Evolutionary conservation across 208 protist genomes (phyloP).

Genomic region (Crithidia expoeki): DNA sequence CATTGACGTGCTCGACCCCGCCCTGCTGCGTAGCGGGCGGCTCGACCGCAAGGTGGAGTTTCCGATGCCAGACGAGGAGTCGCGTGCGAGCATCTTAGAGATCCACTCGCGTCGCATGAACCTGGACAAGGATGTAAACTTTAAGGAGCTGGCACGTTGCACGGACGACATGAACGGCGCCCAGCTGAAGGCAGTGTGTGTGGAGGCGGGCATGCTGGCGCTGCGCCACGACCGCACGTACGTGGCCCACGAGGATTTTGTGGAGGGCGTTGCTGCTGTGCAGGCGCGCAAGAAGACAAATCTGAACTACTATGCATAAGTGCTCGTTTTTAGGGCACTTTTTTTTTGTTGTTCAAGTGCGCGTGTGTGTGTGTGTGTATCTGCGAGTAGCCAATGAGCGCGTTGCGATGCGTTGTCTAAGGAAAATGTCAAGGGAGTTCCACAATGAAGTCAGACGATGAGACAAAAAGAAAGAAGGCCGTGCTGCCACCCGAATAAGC

Average conservation of each 20-base stretch:
- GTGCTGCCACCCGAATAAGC: too few relatives aligned
- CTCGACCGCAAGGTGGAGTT: slow-evolving; percentile 99
- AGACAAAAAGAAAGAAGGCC: too few relatives aligned
- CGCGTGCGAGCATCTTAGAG: slow-evolving; percentile 97
- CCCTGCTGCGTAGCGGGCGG: slow-evolving; percentile 98
- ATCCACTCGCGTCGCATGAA: slow-evolving; percentile 99
- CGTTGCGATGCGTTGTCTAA: too few relatives aligned
- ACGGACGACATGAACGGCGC: slow-evolving; percentile 99
- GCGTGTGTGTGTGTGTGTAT: neutral
- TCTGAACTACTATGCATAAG: slow-evolving; percentile 99
- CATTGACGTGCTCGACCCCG: slow-evolving; percentile 99
- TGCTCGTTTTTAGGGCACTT: too few relatives aligned
- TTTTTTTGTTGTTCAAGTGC: slow-evolving; percentile 6
- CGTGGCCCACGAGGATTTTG: slow-evolving; percentile 99
- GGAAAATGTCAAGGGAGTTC: too few relatives aligned
- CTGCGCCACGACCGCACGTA: slow-evolving; percentile 94
- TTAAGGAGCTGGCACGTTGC: slow-evolving; percentile 98
- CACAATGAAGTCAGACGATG: too few relatives aligned
- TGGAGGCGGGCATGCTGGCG: slow-evolving; percentile 99
- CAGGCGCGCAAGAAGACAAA: slow-evolving; percentile 99
- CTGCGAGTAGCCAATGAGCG: neutral
- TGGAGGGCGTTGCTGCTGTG: slow-evolving; percentile 98
- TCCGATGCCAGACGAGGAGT: slow-evolving; percentile 98
- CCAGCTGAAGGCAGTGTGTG: slow-evolving; percentile 99
- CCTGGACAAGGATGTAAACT: slow-evolving; percentile 97